Base-by-base conservation (phyloP, 2,329 filamentous ascomycete genomes). In the Penicillium sp. region DNA sequence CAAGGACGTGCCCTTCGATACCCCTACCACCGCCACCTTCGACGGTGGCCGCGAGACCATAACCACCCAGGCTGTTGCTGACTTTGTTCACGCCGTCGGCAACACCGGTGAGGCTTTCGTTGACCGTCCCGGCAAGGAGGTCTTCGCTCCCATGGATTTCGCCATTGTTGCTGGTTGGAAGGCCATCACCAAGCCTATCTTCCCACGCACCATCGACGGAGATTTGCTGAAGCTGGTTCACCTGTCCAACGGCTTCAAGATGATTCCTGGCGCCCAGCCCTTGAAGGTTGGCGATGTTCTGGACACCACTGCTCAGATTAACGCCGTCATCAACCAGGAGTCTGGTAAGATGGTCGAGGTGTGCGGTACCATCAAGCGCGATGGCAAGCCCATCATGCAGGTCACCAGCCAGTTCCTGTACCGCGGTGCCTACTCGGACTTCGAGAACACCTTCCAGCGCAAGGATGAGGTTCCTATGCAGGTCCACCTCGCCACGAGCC, bases 341-440 rank as follows among this genome's bases (percentile, higher is more conserved):
- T 92, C 95, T 61, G 95, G 95, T 50, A 99, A 99, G 84, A 97
- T 99, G 93, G 96, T 99, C 17, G 96, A 99, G 79, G 94, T 99
- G n/a, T 97, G 93, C 71, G 95, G 95, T 63, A 99, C 95, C 5
- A 96, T 99, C 71, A 89, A 86, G 55, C 90, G 95, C 45, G 87
- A 93, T 55, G 90, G 90, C 28, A 78, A 90, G 75, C 84, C 92
- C 5, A 92, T 99, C 63, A 99, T 99, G 95, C 92, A 99, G 75
- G 95, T 99, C 31, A 98, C 93, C 12, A 97, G 92, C 63, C 95
- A 99, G 77, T 99, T 99, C 85, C 78, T 99, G 71, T 99, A 99
- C 83, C 90, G 96, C 52, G 95, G 95, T 58, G 84, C 84, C 34
- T 99, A 99, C 80, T 90, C 86, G 57, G 96, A 99, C 77, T 99